phyloP scores from a whole-genome alignment of 2,329 filamentous ascomycete species.

The Fusarium palustre region DNA sequence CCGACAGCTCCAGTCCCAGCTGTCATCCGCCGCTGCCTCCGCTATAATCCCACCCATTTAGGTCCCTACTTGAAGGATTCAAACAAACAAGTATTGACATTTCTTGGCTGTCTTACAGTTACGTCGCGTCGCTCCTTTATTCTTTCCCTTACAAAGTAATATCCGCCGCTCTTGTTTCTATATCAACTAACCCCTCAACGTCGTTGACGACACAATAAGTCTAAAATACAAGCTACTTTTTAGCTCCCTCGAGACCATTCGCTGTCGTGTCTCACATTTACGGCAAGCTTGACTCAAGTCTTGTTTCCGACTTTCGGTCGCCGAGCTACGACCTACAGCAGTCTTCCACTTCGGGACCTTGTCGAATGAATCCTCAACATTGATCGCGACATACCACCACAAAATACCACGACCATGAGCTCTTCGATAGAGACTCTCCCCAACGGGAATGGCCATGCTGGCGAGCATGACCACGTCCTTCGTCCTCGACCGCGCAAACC shows the following conservation, averaged over 20 bases:
- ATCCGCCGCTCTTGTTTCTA: neutral
- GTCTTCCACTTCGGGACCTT: neutral
- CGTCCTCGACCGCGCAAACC: conserved; percentile 64
- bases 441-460: conserved; percentile 46
- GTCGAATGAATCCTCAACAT: conserved; percentile 16
- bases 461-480: conserved; percentile 56
- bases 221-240: conserved; percentile 5
- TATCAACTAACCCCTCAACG: neutral
- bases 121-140: conserved; percentile 21
- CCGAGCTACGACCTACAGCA: conserved; percentile 3
- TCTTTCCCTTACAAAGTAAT: conserved; percentile 3
- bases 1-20: neutral
- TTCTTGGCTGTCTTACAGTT: conserved; percentile 27
- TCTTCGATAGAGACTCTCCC: conserved; percentile 47
- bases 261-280: conserved; percentile 21
- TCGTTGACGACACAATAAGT: conserved; percentile 22
- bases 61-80: neutral
- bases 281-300: conserved; percentile 12
- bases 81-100: conserved; percentile 30
- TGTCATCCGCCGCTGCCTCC: conserved; percentile 22
- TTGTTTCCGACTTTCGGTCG: neutral
- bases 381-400: conserved; percentile 15
- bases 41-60: conserved; percentile 2
- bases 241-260: neutral
- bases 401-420: conserved; percentile 43